phyloP scores from a whole-genome alignment of 371 early-diverging fungal species.

The Mucor ambiguus region DNA sequence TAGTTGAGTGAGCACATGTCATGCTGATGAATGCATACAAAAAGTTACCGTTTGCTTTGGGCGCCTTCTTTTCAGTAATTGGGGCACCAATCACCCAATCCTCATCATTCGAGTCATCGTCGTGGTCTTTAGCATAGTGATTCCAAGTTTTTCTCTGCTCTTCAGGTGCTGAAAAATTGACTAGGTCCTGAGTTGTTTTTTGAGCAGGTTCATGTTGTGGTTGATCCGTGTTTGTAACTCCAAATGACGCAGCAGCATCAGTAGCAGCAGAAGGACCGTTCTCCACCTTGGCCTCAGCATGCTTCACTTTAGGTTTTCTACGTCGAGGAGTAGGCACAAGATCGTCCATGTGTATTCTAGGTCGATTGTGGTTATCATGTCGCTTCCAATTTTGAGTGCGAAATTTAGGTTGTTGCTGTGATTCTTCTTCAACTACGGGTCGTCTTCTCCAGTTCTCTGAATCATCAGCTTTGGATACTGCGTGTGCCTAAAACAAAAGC shows the following conservation, averaged over 20 bases:
- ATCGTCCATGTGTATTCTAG: background rate
- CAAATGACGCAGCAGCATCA: background rate
- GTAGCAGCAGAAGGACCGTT: background rate
- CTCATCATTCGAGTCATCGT: background rate
- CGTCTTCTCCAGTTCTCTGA: slow-evolving; percentile 4
- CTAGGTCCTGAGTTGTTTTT: background rate
- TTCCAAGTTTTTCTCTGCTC: background rate
- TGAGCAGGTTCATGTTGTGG: background rate
- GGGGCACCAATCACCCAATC: background rate
- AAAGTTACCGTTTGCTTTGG: background rate
- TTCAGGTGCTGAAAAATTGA: background rate
- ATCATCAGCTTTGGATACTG: background rate
- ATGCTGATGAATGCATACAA: too few species aligned
- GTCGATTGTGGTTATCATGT: background rate
- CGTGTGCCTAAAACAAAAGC: background rate
- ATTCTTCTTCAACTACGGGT: background rate
- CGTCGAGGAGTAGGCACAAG: background rate
- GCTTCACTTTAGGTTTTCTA: background rate
- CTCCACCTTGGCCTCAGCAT: background rate
- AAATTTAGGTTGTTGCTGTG: background rate
- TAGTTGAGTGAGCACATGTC: background rate
- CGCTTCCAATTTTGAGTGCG: background rate
- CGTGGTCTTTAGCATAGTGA: background rate
- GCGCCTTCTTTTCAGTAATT: background rate
- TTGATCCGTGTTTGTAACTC: background rate